Base-by-base conservation (phyloP, 176 grass and related monocot species). In the Eragrostis nindensis region DNA sequence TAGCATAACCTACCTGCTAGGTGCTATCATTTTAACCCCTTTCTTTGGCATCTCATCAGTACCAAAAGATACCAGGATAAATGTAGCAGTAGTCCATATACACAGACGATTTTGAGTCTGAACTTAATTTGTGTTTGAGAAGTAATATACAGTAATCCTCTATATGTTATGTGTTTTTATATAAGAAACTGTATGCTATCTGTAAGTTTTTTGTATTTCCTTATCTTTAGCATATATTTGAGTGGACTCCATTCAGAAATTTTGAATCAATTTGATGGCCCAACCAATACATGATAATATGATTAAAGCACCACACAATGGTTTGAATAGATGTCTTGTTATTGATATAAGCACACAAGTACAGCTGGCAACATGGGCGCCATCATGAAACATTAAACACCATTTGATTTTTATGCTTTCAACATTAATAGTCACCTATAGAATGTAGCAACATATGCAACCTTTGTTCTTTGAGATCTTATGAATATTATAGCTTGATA, bases 261-360 rank as follows among this genome's bases (percentile, higher is more conserved):
- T 15, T 49, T 4, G 73, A 57, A 55, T 50, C 56, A 24, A 60
- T 39, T 81, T 52, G 17, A 49, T 40, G 50, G 22, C 40, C 6
- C 21, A 79, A 73, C n/a, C 42, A 60, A 38, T 12, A 27, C 8
- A 73, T 78, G 59, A 29, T 43, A 40, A 49, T 81, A 76, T 11
- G 21, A 11, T 43, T 11, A 25, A 11, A 62, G 14, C 22, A 18
- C 73, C 39, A 44, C 61, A 76, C 45, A 39, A 39, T 76, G 55
- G 41, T 46, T 76, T 77, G 9, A 42, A 46, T 6, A 48, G 68
- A 49, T 71, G 68, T 14, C 21, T 25, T 57, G 18, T 74, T 32
- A 6, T 74, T 57, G 19, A 74, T 0, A 38, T 25, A 59, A 75
- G 25, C 8, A 36, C 36, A 75, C 21, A 40, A 38, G 8, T 13